Evolutionary conservation across 345 rosid species (phyloP), one percentile per base, ranked within the genome.

Genomic region (Rhodamnia rubescens): DNA sequence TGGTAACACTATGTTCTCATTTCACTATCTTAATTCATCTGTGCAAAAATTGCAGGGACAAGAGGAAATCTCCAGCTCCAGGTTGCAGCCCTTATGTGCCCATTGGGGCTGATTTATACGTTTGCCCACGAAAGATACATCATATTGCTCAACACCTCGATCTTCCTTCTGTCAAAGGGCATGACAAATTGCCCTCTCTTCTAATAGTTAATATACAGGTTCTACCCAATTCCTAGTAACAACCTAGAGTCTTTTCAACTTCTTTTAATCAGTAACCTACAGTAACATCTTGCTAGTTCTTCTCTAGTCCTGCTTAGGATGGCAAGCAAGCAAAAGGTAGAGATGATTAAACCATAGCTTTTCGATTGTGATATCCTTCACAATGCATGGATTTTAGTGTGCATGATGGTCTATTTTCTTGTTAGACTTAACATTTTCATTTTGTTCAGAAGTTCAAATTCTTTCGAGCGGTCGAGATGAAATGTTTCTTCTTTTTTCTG

Each of bases 111-210:
- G 98, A 95, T 89, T 88, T 95, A 50, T 92, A 91, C 84, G 87
- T 87, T 14, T 95, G 94, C 91, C 90, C 93, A 21, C 86, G 89
- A 83, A 95, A 95, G 91, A 92, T 93, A 36, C 87, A 86, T 87
- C 98, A 94, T 88, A 95, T 94, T 89, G 96, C 98, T 86, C 96
- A 92, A 64, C 93, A 94, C 84, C 91, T 95, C 56, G 98, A 94
- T 86, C 96, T 93, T 57, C 96, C 96, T 85, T 82, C 83, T 26
- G 83, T 91, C 47, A 92, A 90, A 82, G 51, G 91, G 1, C 87
- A 89, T 40, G 91, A 88, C 3, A 89, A 92, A 64, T 81, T 92
- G 22, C 98, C 98, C 0, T 83, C 89, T 52, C 92, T 94, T 53
- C 87, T 95, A 64, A 92, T 95, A 69, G 92, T 95, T 81, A 95